Evolutionary conservation across 2,329 filamentous ascomycete species (phyloP).

Genomic region (Exophiala spinifera): DNA sequence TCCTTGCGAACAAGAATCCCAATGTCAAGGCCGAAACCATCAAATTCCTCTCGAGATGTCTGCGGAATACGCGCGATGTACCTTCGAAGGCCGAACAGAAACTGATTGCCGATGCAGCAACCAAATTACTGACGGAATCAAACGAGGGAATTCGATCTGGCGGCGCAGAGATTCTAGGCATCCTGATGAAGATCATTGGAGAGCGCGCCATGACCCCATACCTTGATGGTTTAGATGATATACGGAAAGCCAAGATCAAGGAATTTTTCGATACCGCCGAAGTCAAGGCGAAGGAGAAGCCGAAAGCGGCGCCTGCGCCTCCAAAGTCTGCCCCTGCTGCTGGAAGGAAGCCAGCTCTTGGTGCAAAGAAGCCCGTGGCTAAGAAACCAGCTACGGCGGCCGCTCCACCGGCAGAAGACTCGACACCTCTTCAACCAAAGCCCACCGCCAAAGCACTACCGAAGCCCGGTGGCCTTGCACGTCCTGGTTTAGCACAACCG

Average conservation of each 20-base stretch:
- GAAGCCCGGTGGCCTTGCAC: slow-evolving; percentile 45
- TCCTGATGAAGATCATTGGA: slow-evolving; percentile 97
- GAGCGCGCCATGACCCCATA: slow-evolving; percentile 93
- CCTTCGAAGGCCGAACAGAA: slow-evolving; percentile 81
- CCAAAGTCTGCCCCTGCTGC: slow-evolving; percentile 54
- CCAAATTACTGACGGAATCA: slow-evolving; percentile 86
- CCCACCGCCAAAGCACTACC: slow-evolving; percentile 39
- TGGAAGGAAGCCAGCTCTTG: slow-evolving; percentile 53
- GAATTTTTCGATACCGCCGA: slow-evolving; percentile 81
- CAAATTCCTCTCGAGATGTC: slow-evolving; percentile 84
- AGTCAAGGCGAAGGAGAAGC: slow-evolving; percentile 87
- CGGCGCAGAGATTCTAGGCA: slow-evolving; percentile 87
- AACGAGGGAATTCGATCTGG: slow-evolving; percentile 81
- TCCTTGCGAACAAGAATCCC: slow-evolving; percentile 89
- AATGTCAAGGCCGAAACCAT: slow-evolving; percentile 95
- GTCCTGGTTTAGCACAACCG: slow-evolving; percentile 42
- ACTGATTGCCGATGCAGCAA: slow-evolving; percentile 79
- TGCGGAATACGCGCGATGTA: slow-evolving; percentile 78
- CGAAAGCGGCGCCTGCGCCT: slow-evolving; percentile 67
- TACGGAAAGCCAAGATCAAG: slow-evolving; percentile 91
- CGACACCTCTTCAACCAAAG: slow-evolving; percentile 48
- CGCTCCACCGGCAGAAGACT: slow-evolving; percentile 56
- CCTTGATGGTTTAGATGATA: slow-evolving; percentile 89
- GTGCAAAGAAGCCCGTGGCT: slow-evolving; percentile 51
- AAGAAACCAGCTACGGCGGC: slow-evolving; percentile 50